phyloP scores from a whole-genome alignment of 768 basidiomycete genomes.

The Hygrophorus pudorinus region DNA sequence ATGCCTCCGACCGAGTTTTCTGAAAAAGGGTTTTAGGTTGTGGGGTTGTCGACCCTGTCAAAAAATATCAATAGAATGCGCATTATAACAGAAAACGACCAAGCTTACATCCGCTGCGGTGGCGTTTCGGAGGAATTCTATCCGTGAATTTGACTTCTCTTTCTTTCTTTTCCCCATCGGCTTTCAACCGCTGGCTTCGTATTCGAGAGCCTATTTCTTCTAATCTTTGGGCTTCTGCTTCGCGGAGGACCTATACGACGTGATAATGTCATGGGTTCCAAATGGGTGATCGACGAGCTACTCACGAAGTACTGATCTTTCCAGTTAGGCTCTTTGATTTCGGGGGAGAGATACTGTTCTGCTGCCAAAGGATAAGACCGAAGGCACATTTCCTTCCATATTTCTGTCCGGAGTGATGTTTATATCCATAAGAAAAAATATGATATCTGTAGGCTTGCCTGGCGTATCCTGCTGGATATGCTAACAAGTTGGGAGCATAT shows the following conservation, averaged over 20 bases:
- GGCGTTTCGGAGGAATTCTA: slow-evolving; percentile 59
- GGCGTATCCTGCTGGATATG: slow-evolving; percentile 45
- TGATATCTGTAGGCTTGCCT: slow-evolving; percentile 25
- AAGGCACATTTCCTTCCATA: slow-evolving; percentile 60
- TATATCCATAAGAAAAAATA: neutral
- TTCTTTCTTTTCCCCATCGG: slow-evolving; percentile 67
- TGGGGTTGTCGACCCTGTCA: slow-evolving; percentile 25
- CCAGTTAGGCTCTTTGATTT: slow-evolving; percentile 47
- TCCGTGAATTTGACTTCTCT: slow-evolving; percentile 67
- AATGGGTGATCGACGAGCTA: slow-evolving; percentile 3
- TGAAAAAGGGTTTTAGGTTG: slow-evolving; percentile 66
- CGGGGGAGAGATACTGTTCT: slow-evolving; percentile 33
- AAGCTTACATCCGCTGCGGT: slow-evolving; percentile 43
- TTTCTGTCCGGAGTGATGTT: slow-evolving; percentile 24
- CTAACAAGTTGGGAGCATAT: slow-evolving; percentile 18
- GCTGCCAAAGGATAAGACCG: slow-evolving; percentile 45
- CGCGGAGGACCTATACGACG: slow-evolving; percentile 37
- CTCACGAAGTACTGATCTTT: slow-evolving; percentile 60
- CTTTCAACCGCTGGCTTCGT: slow-evolving; percentile 57
- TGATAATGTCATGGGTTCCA: slow-evolving; percentile 8
- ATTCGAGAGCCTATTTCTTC: slow-evolving; percentile 55
- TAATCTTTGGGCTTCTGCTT: slow-evolving; percentile 52
- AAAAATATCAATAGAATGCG: slow-evolving; percentile 5
- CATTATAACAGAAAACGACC: slow-evolving; percentile 11
- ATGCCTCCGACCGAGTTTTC: slow-evolving; percentile 64